These are phyloP conservation scores for Fusarium cicatricum DNA, from an alignment of 2,329 filamentous ascomycete genomes.

Conservation along the genomic window DNA sequence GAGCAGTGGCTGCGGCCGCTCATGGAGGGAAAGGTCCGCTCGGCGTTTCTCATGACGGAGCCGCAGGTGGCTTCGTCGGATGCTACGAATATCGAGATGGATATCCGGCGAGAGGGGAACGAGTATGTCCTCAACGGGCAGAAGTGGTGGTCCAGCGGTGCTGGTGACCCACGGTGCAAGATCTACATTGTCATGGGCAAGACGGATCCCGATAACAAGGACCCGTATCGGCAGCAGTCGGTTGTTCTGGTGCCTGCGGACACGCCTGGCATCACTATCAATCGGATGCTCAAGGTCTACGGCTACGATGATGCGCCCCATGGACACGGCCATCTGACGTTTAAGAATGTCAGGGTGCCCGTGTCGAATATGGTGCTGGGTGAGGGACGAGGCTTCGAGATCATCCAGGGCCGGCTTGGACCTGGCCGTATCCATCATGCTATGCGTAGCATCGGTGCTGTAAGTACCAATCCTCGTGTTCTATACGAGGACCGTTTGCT, in stretches of 20 bases:
- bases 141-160: slow-evolving; percentile 99
- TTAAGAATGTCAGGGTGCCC: slow-evolving; percentile 90
- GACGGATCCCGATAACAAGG: slow-evolving; percentile 76
- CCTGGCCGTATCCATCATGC: slow-evolving; percentile 97
- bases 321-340: slow-evolving; percentile 91
- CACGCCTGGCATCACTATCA: slow-evolving; percentile 86
- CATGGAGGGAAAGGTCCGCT: slow-evolving; percentile 84
- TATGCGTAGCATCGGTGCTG: slow-evolving; percentile 91
- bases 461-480: slow-evolving; percentile 48
- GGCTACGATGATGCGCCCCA: slow-evolving; percentile 99
- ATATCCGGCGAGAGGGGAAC: slow-evolving; percentile 82
- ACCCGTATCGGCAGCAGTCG: slow-evolving; percentile 89
- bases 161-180: slow-evolving; percentile 89
- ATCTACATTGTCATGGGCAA: slow-evolving; percentile 98
- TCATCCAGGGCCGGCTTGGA: slow-evolving; percentile 95
- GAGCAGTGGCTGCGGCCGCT: slow-evolving; percentile 81
- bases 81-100: slow-evolving; percentile 90
- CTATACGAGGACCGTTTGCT: not conserved
- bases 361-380: slow-evolving; percentile 86
- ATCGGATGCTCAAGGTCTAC: slow-evolving; percentile 93
- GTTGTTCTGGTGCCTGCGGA: slow-evolving; percentile 87
- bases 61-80: slow-evolving; percentile 88
- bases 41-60: slow-evolving; percentile 94
- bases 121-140: slow-evolving; percentile 91
- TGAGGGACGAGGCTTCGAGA: slow-evolving; percentile 94